Base-by-base conservation (phyloP, 768 basidiomycete genomes). In the Mycena latifolia region DNA sequence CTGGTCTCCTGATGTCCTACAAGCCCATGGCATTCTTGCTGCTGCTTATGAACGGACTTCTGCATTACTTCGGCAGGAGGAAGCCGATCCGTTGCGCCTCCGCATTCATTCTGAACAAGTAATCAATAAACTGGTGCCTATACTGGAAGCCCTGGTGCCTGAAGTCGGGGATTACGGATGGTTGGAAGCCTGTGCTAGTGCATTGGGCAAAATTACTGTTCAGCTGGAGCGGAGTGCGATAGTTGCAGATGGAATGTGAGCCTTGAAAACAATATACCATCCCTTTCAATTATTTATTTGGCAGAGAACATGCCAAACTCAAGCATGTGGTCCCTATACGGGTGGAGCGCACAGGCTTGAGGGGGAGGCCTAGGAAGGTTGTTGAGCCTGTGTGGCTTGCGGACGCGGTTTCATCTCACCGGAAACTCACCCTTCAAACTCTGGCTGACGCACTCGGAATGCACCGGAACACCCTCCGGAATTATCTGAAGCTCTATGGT, bases 391-490 rank as follows among this genome's bases (percentile, higher is more conserved):
- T 48, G 10, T 72, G 70, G 69, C 69, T 72, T 27, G 46, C 52
- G 3, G 60, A 71, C 41, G 66, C 71, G 0, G 57, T 68, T 15
- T 48, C 61, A 1, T 25, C 55, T 0, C 56, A 57, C 1, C 69
- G 64, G 10, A 52, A 56, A 48, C 57, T 76, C 51, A 66, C 63
- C 2, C 33, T 71, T 11, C 55, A 67, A 6, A 29, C 55, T 5
- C 33, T 76, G 1, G 66, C 72, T 3, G 33, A 47, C 24, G 51
- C 54, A 3, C 43, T 73, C 4, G 66, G 65, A 0, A 63, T 76
- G 11, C 72, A 74, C 39, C 22, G 65, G 0, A 71, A 74, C 27
- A 75, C 70, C 1, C 62, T 75, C 5, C 62, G 55, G 10, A 46
- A 33, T 15, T 66, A 73, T 50, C 55, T 74, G 5, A 61, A 67